These are phyloP conservation scores for Penicillium aurantiogriseum DNA, from an alignment of 2,329 filamentous ascomycete species.

Conservation along the genomic window DNA sequence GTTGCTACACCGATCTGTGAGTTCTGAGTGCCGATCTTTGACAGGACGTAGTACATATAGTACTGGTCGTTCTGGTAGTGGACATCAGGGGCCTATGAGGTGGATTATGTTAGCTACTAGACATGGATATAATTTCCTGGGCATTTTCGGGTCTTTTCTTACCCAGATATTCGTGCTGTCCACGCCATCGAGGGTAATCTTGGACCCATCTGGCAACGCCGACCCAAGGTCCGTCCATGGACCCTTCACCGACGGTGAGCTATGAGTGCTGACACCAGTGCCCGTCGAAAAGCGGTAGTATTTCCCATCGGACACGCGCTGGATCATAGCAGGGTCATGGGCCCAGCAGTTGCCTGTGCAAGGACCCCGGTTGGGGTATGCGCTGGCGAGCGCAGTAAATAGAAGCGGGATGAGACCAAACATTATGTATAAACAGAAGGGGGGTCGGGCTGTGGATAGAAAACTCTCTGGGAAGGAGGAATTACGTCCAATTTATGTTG, in stretches of 20 bases:
- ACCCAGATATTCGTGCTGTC: conserved; percentile 50
- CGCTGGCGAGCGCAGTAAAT: conserved; percentile 25
- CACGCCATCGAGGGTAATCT: conserved; percentile 44
- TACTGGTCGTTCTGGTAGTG: conserved; percentile 56
- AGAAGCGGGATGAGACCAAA: conserved; percentile 23
- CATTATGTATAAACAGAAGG: conserved; percentile 15
- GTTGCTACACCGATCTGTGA: conserved; percentile 62
- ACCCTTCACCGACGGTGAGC: conserved; percentile 46
- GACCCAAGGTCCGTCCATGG: conserved; percentile 52
- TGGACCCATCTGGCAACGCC: conserved; percentile 47
- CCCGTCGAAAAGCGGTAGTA: conserved; percentile 57
- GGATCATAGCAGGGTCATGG: conserved; percentile 53
- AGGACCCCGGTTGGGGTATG: conserved; percentile 32
- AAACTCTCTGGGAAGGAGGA: neutral
- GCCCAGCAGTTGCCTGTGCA: conserved; percentile 36
- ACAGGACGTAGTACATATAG: conserved; percentile 65
- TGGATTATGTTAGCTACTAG: neutral
- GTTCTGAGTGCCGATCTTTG: conserved; percentile 58
- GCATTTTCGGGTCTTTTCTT: conserved; percentile 8
- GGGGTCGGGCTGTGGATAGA: neutral
- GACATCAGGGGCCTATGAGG: conserved; percentile 63
- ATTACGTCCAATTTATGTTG: conserved; percentile 9
- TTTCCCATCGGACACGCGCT: conserved; percentile 49
- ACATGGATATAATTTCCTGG: neutral
- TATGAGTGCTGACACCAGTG: conserved; percentile 50